Base-by-base conservation (phyloP, 2,329 filamentous ascomycete species). In the Pyrenochaeta sp. region DNA sequence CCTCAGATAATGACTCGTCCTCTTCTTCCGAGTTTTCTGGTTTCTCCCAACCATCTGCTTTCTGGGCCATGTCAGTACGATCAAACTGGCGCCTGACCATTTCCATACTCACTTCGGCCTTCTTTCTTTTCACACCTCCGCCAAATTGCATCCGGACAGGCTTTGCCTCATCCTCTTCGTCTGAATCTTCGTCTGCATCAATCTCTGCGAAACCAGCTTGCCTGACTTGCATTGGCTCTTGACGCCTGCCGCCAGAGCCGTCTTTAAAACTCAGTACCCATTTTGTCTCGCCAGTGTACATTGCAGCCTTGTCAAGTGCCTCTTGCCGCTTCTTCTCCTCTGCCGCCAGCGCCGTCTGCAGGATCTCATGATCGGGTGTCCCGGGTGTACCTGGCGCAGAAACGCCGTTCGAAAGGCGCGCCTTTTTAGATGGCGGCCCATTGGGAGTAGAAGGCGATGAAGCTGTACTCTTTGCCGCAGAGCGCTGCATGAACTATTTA, bases 401-500 rank as follows among this genome's bases (percentile, higher is more conserved):
- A 3, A 52, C 33, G 79, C 73, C 71, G 74, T 74, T 63, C 9
- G 81, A 80, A 11, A 82, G 75, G 68, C 88, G 90, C 60, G 86
- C 84, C 61, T 87, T 87, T 75, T 93, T 92, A 12, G 83, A 67
- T 1, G 80, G 76, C n/a, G 79, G 84, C 15, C 82, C 79, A 17
- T 84, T 82, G 44, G 78, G 53, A 75, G 82, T 68, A 73, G 80
- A 70, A 59, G 83, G 74, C 54, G 81, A 75, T 3, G 80, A 79
- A 68, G 77, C 30, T 57, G 77, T 72, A 4, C 78, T 79, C 20
- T 88, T 85, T 44, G 88, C 87, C 44, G 87, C 89, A 58, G 90
- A 90, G 68, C 93, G 86, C 81, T 96, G 93, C 93, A 97, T 97
- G 74, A 97, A 97, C 81, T 87, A 66, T 51, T 18, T 27, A 29